phyloP scores from a whole-genome alignment of 768 basidiomycete genomes.

The Macrolepiota dolichaula region DNA sequence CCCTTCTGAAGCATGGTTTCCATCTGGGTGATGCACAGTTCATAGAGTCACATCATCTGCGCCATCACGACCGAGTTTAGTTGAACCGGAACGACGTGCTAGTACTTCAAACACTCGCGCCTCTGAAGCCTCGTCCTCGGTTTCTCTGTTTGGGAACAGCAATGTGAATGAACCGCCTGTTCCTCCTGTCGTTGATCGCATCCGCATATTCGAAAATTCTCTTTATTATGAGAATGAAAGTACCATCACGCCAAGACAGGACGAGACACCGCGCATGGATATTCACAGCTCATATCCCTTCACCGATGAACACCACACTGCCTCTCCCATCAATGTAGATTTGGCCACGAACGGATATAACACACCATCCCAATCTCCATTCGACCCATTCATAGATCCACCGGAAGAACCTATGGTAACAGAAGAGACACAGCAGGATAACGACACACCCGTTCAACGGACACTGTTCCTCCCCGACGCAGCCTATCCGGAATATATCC shows the following conservation, averaged over 20 bases:
- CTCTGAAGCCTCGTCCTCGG: background rate
- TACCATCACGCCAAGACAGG: no score
- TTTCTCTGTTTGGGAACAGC: background rate
- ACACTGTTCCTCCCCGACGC: background rate
- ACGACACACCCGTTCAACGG: background rate
- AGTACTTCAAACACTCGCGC: background rate
- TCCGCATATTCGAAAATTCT: background rate
- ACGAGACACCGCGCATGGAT: background rate
- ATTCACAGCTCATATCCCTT: background rate
- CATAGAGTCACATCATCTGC: background rate
- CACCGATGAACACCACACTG: background rate
- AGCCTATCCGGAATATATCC: constrained; percentile 4
- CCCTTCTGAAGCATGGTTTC: background rate
- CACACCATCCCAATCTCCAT: background rate
- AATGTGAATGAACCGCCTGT: background rate
- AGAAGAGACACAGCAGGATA: background rate
- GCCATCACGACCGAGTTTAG: background rate
- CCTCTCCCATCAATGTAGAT: background rate
- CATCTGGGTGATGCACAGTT: background rate
- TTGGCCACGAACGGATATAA: background rate
- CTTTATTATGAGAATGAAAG: background rate
- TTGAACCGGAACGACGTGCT: background rate
- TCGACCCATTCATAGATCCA: background rate
- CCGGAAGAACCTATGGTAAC: background rate
- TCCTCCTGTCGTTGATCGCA: background rate